Percentiles rank a stretch among this genome's conserved stretches.
These are phyloP conservation scores for Wakefieldia striispora DNA, from an alignment of 768 basidiomycete genomes.

Conservation along the genomic window DNA sequence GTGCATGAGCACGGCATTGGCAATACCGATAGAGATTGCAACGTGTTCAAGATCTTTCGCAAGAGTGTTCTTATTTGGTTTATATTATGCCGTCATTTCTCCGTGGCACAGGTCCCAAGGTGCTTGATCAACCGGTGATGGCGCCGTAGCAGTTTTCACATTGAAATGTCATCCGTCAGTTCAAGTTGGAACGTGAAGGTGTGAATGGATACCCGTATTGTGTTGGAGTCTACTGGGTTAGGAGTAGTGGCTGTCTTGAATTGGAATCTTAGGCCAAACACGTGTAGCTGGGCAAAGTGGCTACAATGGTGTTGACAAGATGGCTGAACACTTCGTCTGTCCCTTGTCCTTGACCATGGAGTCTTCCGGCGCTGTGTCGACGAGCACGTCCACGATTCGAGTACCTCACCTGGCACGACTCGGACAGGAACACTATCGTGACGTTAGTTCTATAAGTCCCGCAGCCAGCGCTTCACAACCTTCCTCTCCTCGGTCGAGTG, in stretches of 20 bases:
- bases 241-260: not conserved
- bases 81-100: not conserved
- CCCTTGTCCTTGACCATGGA: conserved; percentile 25
- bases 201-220: not conserved
- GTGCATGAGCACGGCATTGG: conserved; percentile 21
- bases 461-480: conserved; percentile 35
- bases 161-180: not conserved
- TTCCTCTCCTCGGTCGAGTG: conserved; percentile 48
- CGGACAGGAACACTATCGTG: conserved; percentile 20
- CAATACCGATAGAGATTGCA: too few species aligned
- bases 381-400: conserved; percentile 43
- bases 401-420: conserved; percentile 28
- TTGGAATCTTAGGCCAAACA: conserved; percentile 27
- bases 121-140: too few species aligned
- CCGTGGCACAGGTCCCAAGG: not conserved
- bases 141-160: too few species aligned
- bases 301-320: conserved; percentile 6
- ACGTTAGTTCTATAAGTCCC: not conserved
- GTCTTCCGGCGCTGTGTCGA: conserved; percentile 17
- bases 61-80: too few species aligned
- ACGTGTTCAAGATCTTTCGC: not conserved
- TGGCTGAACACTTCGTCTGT: not conserved
- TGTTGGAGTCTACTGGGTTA: not conserved
- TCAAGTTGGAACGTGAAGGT: too few species aligned
- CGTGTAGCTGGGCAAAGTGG: conserved; percentile 28